phyloP scores from a whole-genome alignment of 371 early-diverging fungal genomes.

The Circinella minor region DNA sequence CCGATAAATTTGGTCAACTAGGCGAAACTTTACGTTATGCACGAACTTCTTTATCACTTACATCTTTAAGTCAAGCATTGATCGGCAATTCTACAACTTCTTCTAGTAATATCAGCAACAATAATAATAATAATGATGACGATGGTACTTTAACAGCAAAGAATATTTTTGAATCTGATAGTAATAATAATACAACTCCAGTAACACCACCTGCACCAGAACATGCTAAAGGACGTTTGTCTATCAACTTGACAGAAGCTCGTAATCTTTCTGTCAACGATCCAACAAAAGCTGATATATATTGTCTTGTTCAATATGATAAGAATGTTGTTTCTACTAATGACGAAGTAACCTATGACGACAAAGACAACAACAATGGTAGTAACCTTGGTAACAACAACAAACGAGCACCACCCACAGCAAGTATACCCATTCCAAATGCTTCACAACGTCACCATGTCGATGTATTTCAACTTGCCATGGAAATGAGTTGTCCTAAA shows the following conservation, averaged over 20 bases:
- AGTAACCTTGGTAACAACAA: neutral
- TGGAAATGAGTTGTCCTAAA: slow-evolving; percentile 54
- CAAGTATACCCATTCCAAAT: slow-evolving; percentile 23
- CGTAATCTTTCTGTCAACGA: slow-evolving; percentile 49
- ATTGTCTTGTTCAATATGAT: slow-evolving; percentile 56
- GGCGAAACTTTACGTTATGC: slow-evolving; percentile 31
- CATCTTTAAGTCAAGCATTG: slow-evolving; percentile 26
- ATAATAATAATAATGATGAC: neutral
- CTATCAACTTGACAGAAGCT: slow-evolving; percentile 48
- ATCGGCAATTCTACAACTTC: slow-evolving; percentile 12
- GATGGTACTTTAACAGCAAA: neutral
- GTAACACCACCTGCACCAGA: slow-evolving; percentile 27
- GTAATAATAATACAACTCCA: neutral
- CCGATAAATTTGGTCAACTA: slow-evolving; percentile 21
- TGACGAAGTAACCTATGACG: slow-evolving; percentile 21
- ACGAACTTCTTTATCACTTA: slow-evolving; percentile 24
- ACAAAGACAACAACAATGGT: slow-evolving; percentile 18
- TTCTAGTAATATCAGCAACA: too few species aligned
- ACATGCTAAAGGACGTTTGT: slow-evolving; percentile 30
- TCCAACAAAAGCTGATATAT: slow-evolving; percentile 46
- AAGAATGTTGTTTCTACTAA: slow-evolving; percentile 48
- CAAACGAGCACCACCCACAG: slow-evolving; percentile 1
- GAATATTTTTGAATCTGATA: neutral
- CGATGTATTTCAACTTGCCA: slow-evolving; percentile 49
- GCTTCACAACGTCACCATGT: slow-evolving; percentile 13